These are phyloP conservation scores for Dacryopinax spathularia DNA, from an alignment of 768 basidiomycete species.

Conservation along the genomic window DNA sequence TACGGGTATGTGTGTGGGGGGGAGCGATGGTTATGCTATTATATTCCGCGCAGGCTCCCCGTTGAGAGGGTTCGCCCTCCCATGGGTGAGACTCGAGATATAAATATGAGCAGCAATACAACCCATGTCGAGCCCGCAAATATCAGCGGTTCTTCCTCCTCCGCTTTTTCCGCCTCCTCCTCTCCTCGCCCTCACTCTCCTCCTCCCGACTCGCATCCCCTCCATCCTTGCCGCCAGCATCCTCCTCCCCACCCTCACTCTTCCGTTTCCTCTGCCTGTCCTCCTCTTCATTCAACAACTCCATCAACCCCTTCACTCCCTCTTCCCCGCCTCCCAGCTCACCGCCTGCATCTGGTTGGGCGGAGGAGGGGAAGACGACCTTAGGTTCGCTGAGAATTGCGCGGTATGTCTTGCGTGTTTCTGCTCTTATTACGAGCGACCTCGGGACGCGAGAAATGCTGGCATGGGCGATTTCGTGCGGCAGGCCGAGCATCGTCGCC, in stretches of 20 bases:
- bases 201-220: background rate
- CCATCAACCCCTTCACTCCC: background rate
- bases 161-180: background rate
- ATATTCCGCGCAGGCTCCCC: too few relatives aligned
- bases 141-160: background rate
- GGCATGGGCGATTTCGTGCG: conserved; percentile 54
- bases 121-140: too few relatives aligned
- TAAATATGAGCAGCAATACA: too few relatives aligned
- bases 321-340: background rate
- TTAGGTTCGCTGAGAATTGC: conserved; percentile 64
- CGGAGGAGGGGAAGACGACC: conserved; percentile 43
- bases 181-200: background rate
- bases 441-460: conserved; percentile 47
- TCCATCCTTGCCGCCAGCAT: too few relatives aligned
- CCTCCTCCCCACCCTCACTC: background rate
- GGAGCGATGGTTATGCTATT: too few relatives aligned
- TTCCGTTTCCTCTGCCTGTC: background rate
- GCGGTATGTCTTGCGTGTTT: conserved; percentile 68
- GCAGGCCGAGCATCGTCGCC: conserved; percentile 48
- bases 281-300: background rate
- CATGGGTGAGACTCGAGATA: too few relatives aligned
- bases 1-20: too few relatives aligned
- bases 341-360: background rate
- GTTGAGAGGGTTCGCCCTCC: too few relatives aligned
- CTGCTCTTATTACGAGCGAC: conserved; percentile 53